A percentile compares a stretch with the other conserved stretches of the same genome.
Conservation (phyloP, 78 protist species). For the Planoprotostelium fungivorum region DNA sequence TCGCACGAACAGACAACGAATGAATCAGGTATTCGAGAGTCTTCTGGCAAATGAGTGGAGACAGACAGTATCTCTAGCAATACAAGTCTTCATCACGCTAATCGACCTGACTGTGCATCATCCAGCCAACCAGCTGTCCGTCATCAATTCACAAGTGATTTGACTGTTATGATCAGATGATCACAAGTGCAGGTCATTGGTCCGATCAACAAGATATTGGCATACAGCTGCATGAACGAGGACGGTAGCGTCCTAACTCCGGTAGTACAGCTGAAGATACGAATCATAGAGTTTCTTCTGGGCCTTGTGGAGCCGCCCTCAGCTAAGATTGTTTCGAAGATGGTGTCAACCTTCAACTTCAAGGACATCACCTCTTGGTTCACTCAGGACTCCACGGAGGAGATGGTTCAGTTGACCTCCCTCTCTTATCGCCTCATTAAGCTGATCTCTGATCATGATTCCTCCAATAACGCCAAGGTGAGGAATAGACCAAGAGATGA, state of each 20-base stretch:
- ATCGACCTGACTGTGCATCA: background rate
- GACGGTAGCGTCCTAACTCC: background rate
- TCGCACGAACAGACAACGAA: background rate
- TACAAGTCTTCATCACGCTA: background rate
- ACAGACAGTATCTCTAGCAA: background rate
- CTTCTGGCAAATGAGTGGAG: background rate
- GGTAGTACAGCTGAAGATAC: slow-evolving; percentile 31
- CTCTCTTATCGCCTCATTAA: slow-evolving; percentile 50
- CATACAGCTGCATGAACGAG: background rate
- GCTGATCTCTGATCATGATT: slow-evolving; percentile 40
- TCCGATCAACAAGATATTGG: background rate
- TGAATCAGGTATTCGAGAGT: background rate
- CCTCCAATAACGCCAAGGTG: slow-evolving; percentile 30
- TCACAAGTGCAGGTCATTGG: background rate
- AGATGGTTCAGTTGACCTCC: slow-evolving; percentile 43
- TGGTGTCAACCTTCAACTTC: slow-evolving; percentile 41
- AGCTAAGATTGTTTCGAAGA: slow-evolving; percentile 20
- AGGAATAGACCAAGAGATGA: background rate
- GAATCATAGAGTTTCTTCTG: slow-evolving; percentile 36
- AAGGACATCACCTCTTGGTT: slow-evolving; percentile 29
- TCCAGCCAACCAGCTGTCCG: background rate
- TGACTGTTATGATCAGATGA: background rate
- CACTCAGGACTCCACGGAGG: slow-evolving; percentile 16
- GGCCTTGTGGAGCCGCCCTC: slow-evolving; percentile 40
- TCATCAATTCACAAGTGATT: background rate